Evolutionary conservation across 2,329 filamentous ascomycete genomes (phyloP), one percentile per base, ranked within the genome.

Genomic region (Hymenoscyphus albidus): DNA sequence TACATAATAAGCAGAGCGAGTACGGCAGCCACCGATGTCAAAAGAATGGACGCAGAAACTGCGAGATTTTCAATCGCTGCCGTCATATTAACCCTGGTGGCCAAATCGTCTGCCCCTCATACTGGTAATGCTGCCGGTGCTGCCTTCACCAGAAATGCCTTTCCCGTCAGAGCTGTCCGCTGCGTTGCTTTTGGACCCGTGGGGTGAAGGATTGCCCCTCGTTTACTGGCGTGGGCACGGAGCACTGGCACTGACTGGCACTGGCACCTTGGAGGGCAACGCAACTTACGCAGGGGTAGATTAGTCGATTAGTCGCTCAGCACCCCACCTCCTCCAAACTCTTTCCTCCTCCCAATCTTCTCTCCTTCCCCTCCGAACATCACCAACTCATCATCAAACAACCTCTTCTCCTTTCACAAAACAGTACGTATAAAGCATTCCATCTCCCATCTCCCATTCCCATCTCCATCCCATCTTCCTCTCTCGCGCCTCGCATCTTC

Each of bases 351-450:
- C 48, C 48, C 1, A 54, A 13, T 54, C 48, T 54, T 54, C 48
- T 54, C 22, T 22, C 48, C 13, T 18, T 48, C 18, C 48, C 22
- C 48, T 54, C 48, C 48, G 27, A 54, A 54, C 48, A 54, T 22
- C 48, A 54, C 48, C 48, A 22, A n/a, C 44, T 51, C 44, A 51
- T 54, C 48, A 35, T 35, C 35, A 35, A 54, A 54, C 48, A 40
- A 66, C 57, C 65, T 66, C 67, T 62, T 66, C 27, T 54, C 38
- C 59, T 48, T 51, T 57, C 22, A 58, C 64, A 22, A 58, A 64
- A 58, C 59, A 65, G 70, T 72, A 69, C 67, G 70, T 70, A 32
- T 59, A 42, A 55, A 60, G 22, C 64, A 35, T 31, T 40, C 31
- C 62, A 39, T 51, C 55, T 56, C 22, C 18, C 9, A 51, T 51